Conservation (phyloP, 2,329 filamentous ascomycete species). For the Amauroascus niger region DNA sequence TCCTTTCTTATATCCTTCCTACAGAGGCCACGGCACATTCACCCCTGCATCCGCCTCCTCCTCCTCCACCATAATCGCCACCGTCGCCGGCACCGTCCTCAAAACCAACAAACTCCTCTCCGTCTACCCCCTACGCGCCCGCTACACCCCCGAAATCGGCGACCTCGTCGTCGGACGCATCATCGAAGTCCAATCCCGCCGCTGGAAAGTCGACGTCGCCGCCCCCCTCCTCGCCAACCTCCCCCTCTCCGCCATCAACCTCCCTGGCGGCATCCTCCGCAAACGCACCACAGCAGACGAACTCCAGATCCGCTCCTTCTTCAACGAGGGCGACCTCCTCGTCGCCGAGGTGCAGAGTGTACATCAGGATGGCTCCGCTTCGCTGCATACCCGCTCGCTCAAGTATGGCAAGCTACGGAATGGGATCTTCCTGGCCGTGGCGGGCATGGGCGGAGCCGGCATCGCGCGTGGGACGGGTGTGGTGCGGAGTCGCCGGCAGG, state of each 20-base stretch:
- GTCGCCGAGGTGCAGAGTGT: constrained; percentile 91
- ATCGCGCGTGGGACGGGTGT: constrained; percentile 67
- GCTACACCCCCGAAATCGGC: constrained; percentile 92
- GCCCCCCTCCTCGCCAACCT: constrained; percentile 76
- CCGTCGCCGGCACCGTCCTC: constrained; percentile 78
- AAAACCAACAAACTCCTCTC: constrained; percentile 97
- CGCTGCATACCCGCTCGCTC: constrained; percentile 77
- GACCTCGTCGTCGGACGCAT: constrained; percentile 92
- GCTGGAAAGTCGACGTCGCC: constrained; percentile 92
- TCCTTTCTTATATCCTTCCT: too few species aligned
- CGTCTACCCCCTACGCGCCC: constrained; percentile 76
- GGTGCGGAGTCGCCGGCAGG: constrained; percentile 71
- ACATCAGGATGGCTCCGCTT: constrained; percentile 74
- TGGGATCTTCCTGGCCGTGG: constrained; percentile 75
- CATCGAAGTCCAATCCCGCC: constrained; percentile 81
- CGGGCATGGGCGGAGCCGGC: constrained; percentile 63
- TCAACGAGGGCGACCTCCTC: constrained; percentile 85
- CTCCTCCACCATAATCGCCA: constrained; percentile 62
- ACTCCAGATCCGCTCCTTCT: constrained; percentile 94
- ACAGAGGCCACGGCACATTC: constrained; percentile 1
- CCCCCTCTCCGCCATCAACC: constrained; percentile 80
- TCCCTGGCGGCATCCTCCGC: constrained; percentile 84
- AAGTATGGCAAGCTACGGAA: constrained; percentile 95
- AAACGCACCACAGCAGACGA: constrained; percentile 92
- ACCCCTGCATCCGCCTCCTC: constrained; percentile 26